Evolutionary conservation across 805 yeast species (phyloP), one percentile per base, ranked within the genome.

Genomic region (Cyberlindnera suaveolens): DNA sequence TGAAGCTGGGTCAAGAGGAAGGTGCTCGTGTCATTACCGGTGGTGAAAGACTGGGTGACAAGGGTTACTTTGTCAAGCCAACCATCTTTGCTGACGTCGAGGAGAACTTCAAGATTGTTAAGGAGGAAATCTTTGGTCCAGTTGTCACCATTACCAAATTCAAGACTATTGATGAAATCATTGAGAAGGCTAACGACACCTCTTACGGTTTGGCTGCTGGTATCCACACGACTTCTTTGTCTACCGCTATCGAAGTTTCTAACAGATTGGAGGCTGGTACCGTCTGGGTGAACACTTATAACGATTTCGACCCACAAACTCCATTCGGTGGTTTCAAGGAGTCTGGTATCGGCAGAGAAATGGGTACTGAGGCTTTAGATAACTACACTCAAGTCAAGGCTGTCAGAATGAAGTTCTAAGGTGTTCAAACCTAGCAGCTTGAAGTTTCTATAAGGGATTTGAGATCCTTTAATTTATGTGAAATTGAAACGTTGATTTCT

Each of bases 61-160:
- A 80, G 66, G 90, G 90, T 60, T 82, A 64, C 71, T 82, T 80
- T 51, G 64, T 83, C 55, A 71, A 77, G 66, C 96, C 97, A 64
- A 89, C 97, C 34, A 75, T 90, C 57, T 86, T 89, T 62, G 82
- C 85, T 52, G 88, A 85, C 60, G 96, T 87, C 50, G 72, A 71
- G 18, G 84, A 81, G 62, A 71, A 79, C 60, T 80, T 79, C 82
- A 70, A 72, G 53, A 80, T 90, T 63, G 88, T 85, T 54, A 77
- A 73, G 64, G 96, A 89, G 64, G 97, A 89, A 74, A 86, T 89
- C 63, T 89, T 88, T 57, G 96, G 96, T 46, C 96, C 96, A 19
- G 87, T 88, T 48, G 80, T 84, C 50, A 80, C 93, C 34, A 75
- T 85, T 43, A 68, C 82, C 58, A 83, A 84, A 65, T 87, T 87